Evolutionary conservation across 2,329 filamentous ascomycete genomes (phyloP), one percentile per base, ranked within the genome.

Genomic region (Cylindrodendrum hubeiense): DNA sequence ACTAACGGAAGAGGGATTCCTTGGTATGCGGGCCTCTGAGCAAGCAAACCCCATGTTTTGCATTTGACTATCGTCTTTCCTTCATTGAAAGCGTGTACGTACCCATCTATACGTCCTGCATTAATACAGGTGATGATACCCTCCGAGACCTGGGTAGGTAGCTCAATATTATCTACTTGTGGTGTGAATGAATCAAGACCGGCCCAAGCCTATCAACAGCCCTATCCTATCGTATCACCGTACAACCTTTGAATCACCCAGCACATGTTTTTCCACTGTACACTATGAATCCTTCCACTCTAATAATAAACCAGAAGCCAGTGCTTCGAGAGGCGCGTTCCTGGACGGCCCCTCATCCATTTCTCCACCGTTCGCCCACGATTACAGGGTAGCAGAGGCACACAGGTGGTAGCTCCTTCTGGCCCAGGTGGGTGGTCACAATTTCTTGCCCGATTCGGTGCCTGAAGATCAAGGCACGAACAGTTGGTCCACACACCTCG

Each of bases 381-480:
- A 21, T 50, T 50, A 5, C 28, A 30, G 8, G 17, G n/a, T 30
- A 33, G 30, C 19, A 17, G 30, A 39, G 33, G 41, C 26, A 41
- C 37, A 46, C 34, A 4, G 34, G 41, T 13, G n/a, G 13, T 26
- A 33, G 17, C 22, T 39, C 37, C 37, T 21, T 34, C 12, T 17
- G 10, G 21, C n/a, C n/a, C 17, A 28, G 44, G 10, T 58, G 30
- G 47, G 28, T 47, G 43, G 62, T 49, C 12, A 34, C 15, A 13
- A 34, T 34, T 10, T 13, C 15, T 5, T 10, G 9, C 15, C 12
- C 6, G 37, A 19, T 21, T 22, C 47, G 5, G 1, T 7, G 67
- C 67, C 67, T 68, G 37, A 49, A 0, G 52, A 41, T 0, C 19
- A 53, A 70, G 67, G 65, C 65, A 41, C 12, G 5, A 60, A n/a